Conservation (phyloP, 208 protist species). For the Trypanosoma lewisi region DNA sequence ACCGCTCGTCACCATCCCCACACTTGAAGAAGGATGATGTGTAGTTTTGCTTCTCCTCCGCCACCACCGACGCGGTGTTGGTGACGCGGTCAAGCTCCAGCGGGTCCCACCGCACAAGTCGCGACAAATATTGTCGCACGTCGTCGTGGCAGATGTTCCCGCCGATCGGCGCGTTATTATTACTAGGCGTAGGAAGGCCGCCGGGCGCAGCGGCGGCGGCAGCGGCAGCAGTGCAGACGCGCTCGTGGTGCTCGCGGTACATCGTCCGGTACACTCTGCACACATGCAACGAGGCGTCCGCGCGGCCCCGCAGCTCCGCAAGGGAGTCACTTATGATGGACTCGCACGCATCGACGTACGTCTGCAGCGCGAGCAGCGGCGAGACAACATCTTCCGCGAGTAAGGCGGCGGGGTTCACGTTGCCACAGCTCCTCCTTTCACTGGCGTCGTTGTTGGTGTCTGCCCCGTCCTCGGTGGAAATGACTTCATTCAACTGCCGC, state of each 20-base stretch:
- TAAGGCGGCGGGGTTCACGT: background rate
- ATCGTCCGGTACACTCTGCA: conserved; percentile 18
- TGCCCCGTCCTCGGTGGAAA: background rate
- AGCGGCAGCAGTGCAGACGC: background rate
- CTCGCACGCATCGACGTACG: conserved; percentile 27
- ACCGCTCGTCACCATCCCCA: background rate
- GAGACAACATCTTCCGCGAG: background rate
- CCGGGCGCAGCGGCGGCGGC: background rate
- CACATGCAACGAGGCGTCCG: conserved; percentile 27
- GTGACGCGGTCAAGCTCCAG: conserved; percentile 10
- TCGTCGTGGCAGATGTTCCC: conserved; percentile 27
- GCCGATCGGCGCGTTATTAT: conserved; percentile 8
- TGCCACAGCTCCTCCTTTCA: background rate
- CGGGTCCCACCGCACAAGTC: conserved; percentile 41
- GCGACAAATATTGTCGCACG: conserved; percentile 40
- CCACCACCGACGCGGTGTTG: background rate
- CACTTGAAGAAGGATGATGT: background rate
- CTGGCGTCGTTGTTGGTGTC: background rate
- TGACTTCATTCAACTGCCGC: background rate
- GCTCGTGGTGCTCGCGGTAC: conserved; percentile 8
- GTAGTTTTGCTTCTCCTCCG: background rate
- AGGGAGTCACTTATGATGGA: conserved; percentile 27
- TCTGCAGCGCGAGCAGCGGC: conserved; percentile 16
- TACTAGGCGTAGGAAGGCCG: conserved; percentile 18
- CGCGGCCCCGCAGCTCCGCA: conserved; percentile 24